A percentile compares a stretch with the other conserved stretches of the same genome.
Conservation (phyloP, 495 filamentous ascomycete genomes). For the Sabuloglossum arenarium region DNA sequence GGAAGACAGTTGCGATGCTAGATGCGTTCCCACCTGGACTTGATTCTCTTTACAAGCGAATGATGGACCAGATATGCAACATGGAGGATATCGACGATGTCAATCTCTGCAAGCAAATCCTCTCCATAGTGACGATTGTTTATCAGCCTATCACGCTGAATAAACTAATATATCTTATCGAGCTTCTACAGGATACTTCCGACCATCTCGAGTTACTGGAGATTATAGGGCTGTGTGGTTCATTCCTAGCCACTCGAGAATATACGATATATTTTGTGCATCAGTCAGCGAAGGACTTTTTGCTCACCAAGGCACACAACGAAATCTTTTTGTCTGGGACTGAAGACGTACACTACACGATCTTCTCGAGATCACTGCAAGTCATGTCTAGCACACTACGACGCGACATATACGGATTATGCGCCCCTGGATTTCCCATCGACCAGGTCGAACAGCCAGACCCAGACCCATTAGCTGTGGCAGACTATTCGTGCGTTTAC, state of each 20-base stretch:
- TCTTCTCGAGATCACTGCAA: not conserved
- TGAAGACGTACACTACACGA: not conserved
- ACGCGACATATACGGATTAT: not conserved
- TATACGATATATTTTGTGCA: not conserved
- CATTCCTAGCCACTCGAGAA: not conserved
- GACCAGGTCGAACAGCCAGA: conserved; percentile 8
- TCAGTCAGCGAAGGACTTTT: not conserved
- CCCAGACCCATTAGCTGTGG: conserved; percentile 14
- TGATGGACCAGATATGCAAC: not conserved
- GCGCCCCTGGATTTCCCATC: conserved; percentile 5
- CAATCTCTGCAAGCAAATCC: not conserved
- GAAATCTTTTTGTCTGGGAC: not conserved
- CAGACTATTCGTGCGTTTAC: conserved; percentile 19
- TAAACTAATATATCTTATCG: not conserved
- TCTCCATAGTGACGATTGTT: not conserved
- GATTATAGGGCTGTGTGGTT: not conserved
- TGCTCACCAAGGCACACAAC: not conserved
- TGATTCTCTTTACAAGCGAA: not conserved
- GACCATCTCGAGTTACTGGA: not conserved
- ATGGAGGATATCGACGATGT: not conserved
- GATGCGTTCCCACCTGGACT: not conserved
- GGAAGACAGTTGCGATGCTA: not conserved
- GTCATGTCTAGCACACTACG: not conserved
- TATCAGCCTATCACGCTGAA: not conserved
- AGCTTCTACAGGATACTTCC: not conserved